A percentile compares a stretch with the other conserved stretches of the same genome.
Conservation (phyloP, 169 alveolate genomes). For the Babesia sp. region DNA sequence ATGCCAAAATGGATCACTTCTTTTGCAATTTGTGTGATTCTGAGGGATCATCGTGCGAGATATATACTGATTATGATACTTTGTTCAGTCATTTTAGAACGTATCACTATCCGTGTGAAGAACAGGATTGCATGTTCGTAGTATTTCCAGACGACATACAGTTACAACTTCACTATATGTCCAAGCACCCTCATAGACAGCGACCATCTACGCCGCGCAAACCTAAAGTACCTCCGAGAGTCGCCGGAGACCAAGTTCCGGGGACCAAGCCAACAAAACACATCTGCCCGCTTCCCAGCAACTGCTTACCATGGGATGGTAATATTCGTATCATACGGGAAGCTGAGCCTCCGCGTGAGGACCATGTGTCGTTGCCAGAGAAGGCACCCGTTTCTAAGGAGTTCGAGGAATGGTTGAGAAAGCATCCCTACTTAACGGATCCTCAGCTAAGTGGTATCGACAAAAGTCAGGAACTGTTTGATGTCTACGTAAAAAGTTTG, state of each 20-base stretch:
- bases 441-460: neutral
- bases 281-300: neutral
- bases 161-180: conserved; percentile 61
- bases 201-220: conserved; percentile 9
- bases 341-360: neutral
- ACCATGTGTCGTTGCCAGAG: neutral
- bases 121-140: conserved; percentile 61
- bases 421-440: conserved; percentile 12
- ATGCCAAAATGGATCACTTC: conserved; percentile 64
- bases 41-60: conserved; percentile 12
- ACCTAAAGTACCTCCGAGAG: neutral
- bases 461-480: conserved; percentile 3
- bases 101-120: conserved; percentile 66
- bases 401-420: conserved; percentile 25
- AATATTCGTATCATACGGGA: conserved; percentile 14
- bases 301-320: conserved; percentile 20
- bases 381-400: conserved; percentile 1
- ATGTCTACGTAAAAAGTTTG: conserved; percentile 4
- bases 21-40: conserved; percentile 57
- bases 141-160: conserved; percentile 61
- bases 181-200: conserved; percentile 48
- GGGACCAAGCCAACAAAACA: neutral
- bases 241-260: neutral
- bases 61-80: conserved; percentile 50
- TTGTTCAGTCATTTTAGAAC: conserved; percentile 50